phyloP scores from a whole-genome alignment of 1,284 basidiomycete species.

The Coniferiporia weirii region DNA sequence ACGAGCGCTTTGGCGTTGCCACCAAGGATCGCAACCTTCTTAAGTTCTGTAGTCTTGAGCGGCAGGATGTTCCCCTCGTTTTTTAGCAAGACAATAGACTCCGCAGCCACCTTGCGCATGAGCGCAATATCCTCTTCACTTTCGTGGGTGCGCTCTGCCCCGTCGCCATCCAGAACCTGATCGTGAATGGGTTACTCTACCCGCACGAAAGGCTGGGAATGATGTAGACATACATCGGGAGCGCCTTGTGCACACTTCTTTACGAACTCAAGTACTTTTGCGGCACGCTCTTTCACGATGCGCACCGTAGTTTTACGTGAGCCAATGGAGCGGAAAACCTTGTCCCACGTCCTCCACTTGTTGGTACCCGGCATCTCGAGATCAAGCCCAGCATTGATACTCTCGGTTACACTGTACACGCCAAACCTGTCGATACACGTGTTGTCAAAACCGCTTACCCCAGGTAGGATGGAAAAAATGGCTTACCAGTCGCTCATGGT shows the following conservation, averaged over 20 bases:
- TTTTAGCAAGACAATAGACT: conserved; percentile 71
- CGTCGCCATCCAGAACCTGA: conserved; percentile 60
- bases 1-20: conserved; percentile 67
- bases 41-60: conserved; percentile 44
- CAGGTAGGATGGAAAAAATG: neutral
- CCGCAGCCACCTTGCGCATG: conserved; percentile 57
- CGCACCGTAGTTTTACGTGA: conserved; percentile 59
- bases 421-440: conserved; percentile 46
- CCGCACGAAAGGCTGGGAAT: neutral
- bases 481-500: conserved; percentile 78
- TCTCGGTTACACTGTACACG: conserved; percentile 58
- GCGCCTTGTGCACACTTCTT: conserved; percentile 57
- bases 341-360: conserved; percentile 63
- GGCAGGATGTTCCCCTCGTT: conserved; percentile 62
- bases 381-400: conserved; percentile 71
- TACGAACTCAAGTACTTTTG: conserved; percentile 59
- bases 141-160: conserved; percentile 55
- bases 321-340: conserved; percentile 56
- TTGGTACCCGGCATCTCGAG: conserved; percentile 76
- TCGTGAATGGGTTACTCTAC: no score
- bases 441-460: neutral
- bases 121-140: conserved; percentile 54
- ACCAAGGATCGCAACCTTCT: conserved; percentile 72
- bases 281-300: conserved; percentile 66
- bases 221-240: conserved; percentile 44